Percentiles rank a stretch among this genome's conserved stretches.
Conservation (phyloP, 129 eudicot genomes). For the Deinandra increscens region DNA sequence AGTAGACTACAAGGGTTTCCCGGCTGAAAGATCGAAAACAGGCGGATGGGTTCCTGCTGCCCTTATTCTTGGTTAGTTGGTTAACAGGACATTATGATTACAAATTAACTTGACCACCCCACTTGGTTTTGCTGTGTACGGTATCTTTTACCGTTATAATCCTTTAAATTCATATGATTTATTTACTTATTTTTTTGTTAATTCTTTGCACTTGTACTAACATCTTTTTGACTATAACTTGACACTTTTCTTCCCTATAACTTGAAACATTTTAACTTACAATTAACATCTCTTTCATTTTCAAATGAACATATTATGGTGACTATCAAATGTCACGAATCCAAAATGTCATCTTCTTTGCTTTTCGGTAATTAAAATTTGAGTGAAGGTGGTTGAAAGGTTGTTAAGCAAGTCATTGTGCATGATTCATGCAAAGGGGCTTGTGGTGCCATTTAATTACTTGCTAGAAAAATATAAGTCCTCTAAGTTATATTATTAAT, state of each 20-base stretch:
- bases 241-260: no score
- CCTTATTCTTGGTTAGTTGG: constrained; percentile 65
- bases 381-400: constrained; percentile 26
- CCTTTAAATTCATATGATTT: no score
- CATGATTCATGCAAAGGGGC: constrained; percentile 28
- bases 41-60: constrained; percentile 99
- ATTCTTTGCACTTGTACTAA: no score
- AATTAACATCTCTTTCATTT: no score
- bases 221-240: no score
- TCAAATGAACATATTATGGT: no score
- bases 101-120: constrained; percentile 21
- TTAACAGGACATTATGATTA: constrained; percentile 19
- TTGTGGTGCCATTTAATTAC: constrained; percentile 17
- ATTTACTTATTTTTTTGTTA: no score
- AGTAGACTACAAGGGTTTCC: constrained; percentile 73
- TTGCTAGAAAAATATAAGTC: neutral
- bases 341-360: neutral
- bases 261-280: no score
- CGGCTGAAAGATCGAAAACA: constrained; percentile 77
- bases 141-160: constrained; percentile 7
- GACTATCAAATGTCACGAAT: neutral
- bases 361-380: neutral
- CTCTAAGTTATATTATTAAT: no score
- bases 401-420: constrained; percentile 30
- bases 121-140: constrained; percentile 20